Evolutionary conservation across 2,329 filamentous ascomycete genomes (phyloP).

Genomic region (Cercospora sp.): DNA sequence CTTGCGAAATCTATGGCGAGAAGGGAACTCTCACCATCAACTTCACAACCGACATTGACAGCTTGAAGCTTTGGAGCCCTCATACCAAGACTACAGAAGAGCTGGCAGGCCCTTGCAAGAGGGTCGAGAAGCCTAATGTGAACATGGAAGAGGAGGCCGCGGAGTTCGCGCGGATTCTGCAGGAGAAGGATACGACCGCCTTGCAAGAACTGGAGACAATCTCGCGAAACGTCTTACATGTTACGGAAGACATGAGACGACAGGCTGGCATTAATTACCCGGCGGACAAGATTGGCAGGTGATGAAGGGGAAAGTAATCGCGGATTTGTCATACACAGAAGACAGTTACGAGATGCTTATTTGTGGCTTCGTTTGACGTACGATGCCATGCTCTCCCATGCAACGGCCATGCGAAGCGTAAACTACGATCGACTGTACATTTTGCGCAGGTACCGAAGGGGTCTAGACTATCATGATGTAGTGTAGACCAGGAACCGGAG

Average conservation of each 20-base stretch:
- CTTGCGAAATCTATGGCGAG: conserved; percentile 51
- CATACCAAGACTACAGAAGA: conserved; percentile 47
- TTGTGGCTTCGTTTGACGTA: not conserved
- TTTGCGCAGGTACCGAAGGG: not conserved
- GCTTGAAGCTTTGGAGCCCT: conserved; percentile 46
- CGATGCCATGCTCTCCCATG: not conserved
- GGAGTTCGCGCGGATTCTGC: conserved; percentile 49
- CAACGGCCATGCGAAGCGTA: not conserved
- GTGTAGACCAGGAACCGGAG: not conserved
- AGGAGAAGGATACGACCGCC: conserved; percentile 42
- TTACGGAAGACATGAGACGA: conserved; percentile 48
- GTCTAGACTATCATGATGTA: not conserved
- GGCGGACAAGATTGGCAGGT: conserved; percentile 35
- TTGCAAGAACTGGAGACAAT: conserved; percentile 44
- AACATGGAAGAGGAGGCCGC: conserved; percentile 52
- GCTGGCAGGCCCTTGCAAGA: conserved; percentile 39
- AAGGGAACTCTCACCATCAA: conserved; percentile 50
- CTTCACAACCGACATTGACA: conserved; percentile 49
- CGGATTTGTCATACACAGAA: not conserved
- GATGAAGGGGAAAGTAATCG: conserved; percentile 1
- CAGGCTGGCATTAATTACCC: conserved; percentile 49
- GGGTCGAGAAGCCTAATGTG: conserved; percentile 43
- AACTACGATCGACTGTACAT: not conserved
- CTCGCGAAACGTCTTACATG: conserved; percentile 45
- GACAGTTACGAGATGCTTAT: not conserved